Evolutionary conservation across 768 basidiomycete genomes (phyloP), one percentile per base, ranked within the genome.

Genomic region (Lentinula sp.): DNA sequence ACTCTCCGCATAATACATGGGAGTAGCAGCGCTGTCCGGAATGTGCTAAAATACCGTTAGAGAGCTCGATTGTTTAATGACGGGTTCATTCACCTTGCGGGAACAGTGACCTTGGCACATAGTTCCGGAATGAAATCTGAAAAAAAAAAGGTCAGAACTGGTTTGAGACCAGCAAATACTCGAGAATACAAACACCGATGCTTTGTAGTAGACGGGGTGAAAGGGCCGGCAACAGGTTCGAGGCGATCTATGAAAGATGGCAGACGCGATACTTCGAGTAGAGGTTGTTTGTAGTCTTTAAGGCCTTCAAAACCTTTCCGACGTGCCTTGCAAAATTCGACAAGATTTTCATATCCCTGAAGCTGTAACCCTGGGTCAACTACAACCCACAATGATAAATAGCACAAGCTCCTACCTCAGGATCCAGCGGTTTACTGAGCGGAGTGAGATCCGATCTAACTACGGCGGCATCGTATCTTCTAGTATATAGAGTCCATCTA

Each of bases 71-170:
- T 9, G 13, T 34, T 32, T 11, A 37, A 61, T 31, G 10, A 40
- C 55, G 65, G 69, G 63, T 61, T 35, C 46, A 68, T 70, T 65
- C 64, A 88, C 91, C 86, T 90, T 28, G 87, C 87, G 39, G 89
- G 84, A 62, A 92, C 75, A 9, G 85, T 87, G 67, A 82, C 85
- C 67, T 84, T 88, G 46, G 79, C 80, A 67, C 87, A 89, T 15
- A 93, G 74, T 70, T 93, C 92, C n/a, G 92, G 92, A 66, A 93
- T 91, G 43, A 93, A 76, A 70, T 89, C 91, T 93, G 68, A 8
- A 48, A 32, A 11, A 48, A 32, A 11, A 49, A 64, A 58, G 37
- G 45, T 34, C 54, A 16, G 11, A 31, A 7, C 21, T 13, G 43
- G 16, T 23, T 31, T n/a, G 31, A 18, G 6, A 21, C 59, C 57